Conservation (phyloP, 345 rosid species). For the Salix dunnii region DNA sequence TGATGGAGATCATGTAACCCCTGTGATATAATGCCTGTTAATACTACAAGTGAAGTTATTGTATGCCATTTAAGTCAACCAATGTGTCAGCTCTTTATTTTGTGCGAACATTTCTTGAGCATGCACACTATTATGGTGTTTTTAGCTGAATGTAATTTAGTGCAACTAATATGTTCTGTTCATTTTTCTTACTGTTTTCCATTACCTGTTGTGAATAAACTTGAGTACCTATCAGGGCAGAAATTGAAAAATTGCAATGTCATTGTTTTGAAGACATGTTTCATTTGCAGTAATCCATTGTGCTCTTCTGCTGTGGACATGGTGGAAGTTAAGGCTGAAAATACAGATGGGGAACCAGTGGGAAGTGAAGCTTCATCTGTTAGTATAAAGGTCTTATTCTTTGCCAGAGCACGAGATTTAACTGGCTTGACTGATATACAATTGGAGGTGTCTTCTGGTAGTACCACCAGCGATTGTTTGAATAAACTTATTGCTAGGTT, state of each 20-base stretch:
- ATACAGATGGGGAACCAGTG: background rate
- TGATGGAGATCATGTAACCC: too few species aligned
- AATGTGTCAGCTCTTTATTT: too few species aligned
- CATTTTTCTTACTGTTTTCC: background rate
- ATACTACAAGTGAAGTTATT: too few species aligned
- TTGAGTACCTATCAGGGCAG: background rate
- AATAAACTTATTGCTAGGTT: slow-evolving; percentile 50
- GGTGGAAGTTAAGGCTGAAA: slow-evolving; percentile 18
- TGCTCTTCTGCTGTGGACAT: slow-evolving; percentile 13
- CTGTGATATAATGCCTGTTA: too few species aligned
- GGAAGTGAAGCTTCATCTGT: slow-evolving; percentile 32
- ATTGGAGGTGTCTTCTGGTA: slow-evolving; percentile 54
- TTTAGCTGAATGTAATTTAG: too few species aligned
- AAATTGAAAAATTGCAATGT: background rate
- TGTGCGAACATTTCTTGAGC: too few species aligned
- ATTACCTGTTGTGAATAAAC: background rate
- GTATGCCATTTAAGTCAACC: too few species aligned
- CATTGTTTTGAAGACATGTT: slow-evolving; percentile 13
- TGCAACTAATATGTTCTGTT: too few species aligned
- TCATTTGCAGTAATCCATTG: background rate
- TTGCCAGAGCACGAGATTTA: slow-evolving; percentile 82
- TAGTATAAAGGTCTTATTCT: slow-evolving; percentile 67
- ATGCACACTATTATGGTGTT: too few species aligned
- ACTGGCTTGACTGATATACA: slow-evolving; percentile 53
- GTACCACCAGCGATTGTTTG: slow-evolving; percentile 66